Evolutionary conservation across 306 rosid genomes (phyloP), one percentile per base, ranked within the genome.

Genomic region (Crotalaria pallida): DNA sequence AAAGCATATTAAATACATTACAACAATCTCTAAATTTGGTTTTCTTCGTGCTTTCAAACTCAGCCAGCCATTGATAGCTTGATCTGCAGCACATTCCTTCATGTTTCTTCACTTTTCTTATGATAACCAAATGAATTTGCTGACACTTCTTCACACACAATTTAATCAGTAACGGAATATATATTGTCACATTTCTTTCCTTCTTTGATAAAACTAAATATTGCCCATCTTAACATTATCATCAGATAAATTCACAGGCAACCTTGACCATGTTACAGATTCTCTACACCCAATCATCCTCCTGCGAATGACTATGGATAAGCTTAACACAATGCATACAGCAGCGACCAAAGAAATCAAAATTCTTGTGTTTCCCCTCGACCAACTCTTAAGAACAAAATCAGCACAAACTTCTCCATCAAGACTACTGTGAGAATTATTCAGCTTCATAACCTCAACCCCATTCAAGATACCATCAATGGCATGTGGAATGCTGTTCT

Each of bases 401-500:
- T 15, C 73, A 61, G 84, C 82, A 75, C 79, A 79, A 71, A 48
- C 77, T 17, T 75, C 71, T 45, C 84, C 87, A 75, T 83, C 87
- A 79, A 83, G 81, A 49, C 87, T 83, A 31, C 13, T 56, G 43
- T 55, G 19, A 48, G 79, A 62, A 66, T 83, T 79, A 49, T 79
- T 83, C 79, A 83, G 18, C 52, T 72, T 83, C 84, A 83, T 71
- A 29, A 83, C 64, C 77, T 83, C 87, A 41, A 83, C 57, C 15
- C 74, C 87, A 48, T 83, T 79, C 65, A 79, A 62, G 24, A 83
- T 79, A 47, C 62, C 87, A 60, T 79, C 87, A 48, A 79, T 29
- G 3, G 38, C 87, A 49, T 88, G 61, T 0, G 92, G 52, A 27
- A 84, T 8, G 58, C 98, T 94, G 19, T 1, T 56, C 22, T 64